Evolutionary conservation across 305 asterid genomes (phyloP), one percentile per base, ranked within the genome.

Genomic region (Plantago rigida): DNA sequence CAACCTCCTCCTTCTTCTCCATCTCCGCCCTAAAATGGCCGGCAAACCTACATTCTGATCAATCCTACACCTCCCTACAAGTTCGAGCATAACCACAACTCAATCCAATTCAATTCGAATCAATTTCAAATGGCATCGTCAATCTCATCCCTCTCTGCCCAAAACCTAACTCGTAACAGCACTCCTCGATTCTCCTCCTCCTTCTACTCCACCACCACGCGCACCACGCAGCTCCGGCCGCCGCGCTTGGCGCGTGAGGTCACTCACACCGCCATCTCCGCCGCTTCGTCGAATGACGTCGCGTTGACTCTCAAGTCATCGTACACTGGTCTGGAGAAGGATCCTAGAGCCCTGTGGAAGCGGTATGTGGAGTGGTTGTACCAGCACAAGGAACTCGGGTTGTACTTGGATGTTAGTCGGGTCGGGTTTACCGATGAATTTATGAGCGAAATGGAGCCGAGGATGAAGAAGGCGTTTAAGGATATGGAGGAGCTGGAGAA

Each of bases 291-390:
- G 4, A 77, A 67, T 64, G 81, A 79, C 71, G 76, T 51, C 42
- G 74, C 59, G 1, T 10, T 29, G 65, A 4, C 59, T 22, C 69
- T 68, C 28, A 7, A 26, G 1, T 47, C 54, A 1, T 26, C 29
- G 0, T 13, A 17, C 52, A 59, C 71, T 3, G 60, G 57, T 24
- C 69, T 89, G 46, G 80, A 73, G 59, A 88, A 86, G 56, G 81
- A 88, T 28, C 87, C 93, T 6, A 78, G 73, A 14, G 82, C 68
- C 66, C 72, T 91, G 28, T 91, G 98, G 96, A 73, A 75, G 61
- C 73, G 98, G 73, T 91, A 84, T 67, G 84, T 84, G n/a, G 98
- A 91, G 28, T 91, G 98, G 96, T 68, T 91, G 68, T 91, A 91
- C 79, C 96, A 88, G 84, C 93, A 91, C 69, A 91, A 88, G 80